These are phyloP conservation scores for Macrotyloma uniflorum DNA, from an alignment of 306 rosid species.

Conservation along the genomic window DNA sequence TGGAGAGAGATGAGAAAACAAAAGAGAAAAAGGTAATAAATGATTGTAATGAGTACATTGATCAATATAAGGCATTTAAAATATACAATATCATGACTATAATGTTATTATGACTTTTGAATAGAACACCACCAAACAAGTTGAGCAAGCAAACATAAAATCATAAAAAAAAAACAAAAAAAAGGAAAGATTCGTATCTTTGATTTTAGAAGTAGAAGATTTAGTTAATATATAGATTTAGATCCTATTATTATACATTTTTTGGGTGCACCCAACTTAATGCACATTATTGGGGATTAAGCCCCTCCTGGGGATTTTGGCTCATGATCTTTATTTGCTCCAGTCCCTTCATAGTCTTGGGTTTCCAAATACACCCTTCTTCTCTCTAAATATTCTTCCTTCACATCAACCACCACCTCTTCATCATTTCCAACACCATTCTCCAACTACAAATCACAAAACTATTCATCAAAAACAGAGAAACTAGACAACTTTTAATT, in stretches of 20 bases:
- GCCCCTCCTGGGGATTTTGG: constrained; percentile 48
- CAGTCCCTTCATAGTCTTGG: constrained; percentile 54
- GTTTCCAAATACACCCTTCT: constrained; percentile 50
- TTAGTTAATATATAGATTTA: neutral
- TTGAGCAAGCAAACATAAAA: neutral
- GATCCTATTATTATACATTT: constrained; percentile 23
- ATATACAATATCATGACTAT: neutral
- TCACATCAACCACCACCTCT: constrained; percentile 6
- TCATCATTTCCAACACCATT: constrained; percentile 16
- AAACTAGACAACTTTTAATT: neutral
- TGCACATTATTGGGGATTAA: constrained; percentile 24
- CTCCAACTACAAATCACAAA: constrained; percentile 26
- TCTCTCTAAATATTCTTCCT: constrained; percentile 5
- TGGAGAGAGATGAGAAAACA: neutral
- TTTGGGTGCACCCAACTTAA: neutral
- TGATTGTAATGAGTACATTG: neutral
- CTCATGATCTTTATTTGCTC: constrained; percentile 55
- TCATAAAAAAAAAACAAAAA: neutral
- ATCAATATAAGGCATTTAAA: neutral
- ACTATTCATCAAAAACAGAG: neutral
- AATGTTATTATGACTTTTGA: neutral
- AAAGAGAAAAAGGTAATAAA: neutral
- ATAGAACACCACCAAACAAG: neutral
- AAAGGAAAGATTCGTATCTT: neutral
- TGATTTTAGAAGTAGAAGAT: constrained; percentile 8